Conservation (phyloP, 2,329 filamentous ascomycete genomes). For the Trichoderma simmonsii region DNA sequence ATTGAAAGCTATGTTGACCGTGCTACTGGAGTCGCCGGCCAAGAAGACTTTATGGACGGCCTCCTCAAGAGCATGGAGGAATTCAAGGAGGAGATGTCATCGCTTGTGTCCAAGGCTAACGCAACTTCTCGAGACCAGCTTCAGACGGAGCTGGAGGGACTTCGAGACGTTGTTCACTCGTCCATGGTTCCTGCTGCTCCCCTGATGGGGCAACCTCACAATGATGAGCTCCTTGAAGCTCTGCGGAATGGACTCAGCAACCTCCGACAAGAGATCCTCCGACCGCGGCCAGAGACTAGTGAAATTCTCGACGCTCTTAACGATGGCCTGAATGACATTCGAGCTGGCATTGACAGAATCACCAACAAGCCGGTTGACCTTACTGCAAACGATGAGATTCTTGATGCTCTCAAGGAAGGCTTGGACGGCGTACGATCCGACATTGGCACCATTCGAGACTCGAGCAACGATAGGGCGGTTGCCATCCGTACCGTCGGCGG, state of each 20-base stretch:
- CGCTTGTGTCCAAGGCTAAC: conserved; percentile 26
- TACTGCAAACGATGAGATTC: conserved; percentile 82
- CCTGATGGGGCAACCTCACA: conserved; percentile 38
- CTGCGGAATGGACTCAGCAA: conserved; percentile 70
- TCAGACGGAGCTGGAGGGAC: conserved; percentile 76
- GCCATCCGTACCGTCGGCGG: conserved; percentile 42
- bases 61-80: conserved; percentile 63
- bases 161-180: conserved; percentile 73
- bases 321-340: conserved; percentile 77
- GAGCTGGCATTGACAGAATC: conserved; percentile 72
- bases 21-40: conserved; percentile 63
- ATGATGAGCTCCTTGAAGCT: conserved; percentile 67
- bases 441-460: conserved; percentile 72
- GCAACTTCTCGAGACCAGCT: conserved; percentile 60
- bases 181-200: conserved; percentile 60
- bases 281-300: conserved; percentile 67
- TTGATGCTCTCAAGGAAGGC: conserved; percentile 82
- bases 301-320: conserved; percentile 88
- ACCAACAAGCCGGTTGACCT: conserved; percentile 77
- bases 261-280: conserved; percentile 71
- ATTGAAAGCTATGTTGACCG: conserved; percentile 80
- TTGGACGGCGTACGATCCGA: conserved; percentile 72
- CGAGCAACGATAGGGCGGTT: conserved; percentile 48
- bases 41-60: conserved; percentile 74
- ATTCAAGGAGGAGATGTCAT: conserved; percentile 61